Evolutionary conservation across 192 early-diverging fungal genomes (phyloP), one percentile per base, ranked within the genome.

Genomic region (Cladochytrium replicatum): DNA sequence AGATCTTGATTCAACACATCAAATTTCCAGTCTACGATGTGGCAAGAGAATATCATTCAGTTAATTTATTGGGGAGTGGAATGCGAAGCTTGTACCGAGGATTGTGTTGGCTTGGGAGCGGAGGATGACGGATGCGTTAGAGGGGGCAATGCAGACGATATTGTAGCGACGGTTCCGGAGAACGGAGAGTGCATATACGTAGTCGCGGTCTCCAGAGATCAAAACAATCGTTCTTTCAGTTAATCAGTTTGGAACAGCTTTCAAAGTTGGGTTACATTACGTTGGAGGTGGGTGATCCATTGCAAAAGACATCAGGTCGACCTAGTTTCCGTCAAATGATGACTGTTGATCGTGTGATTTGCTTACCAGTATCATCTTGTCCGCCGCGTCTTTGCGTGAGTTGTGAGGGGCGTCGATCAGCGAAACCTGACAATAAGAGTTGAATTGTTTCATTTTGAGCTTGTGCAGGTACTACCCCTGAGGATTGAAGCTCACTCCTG

Each of bases 161-260:
- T 46, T 46, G 25, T 46, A 46, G 26, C 23, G 19, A 17, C 45
- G 45, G 25, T 46, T 46, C 4, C 45, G 45, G 13, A 46, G 25
- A 4, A 25, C 25, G 7, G 45, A 6, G 17, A 46, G 25, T 17
- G 45, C 45, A 23, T 46, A 46, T 13, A 23, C 45, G 30, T 29
- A 46, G 25, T 46, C 45, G n/a, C 45, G n/a, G 27, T 46, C 45
- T 24, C 45, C 45, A 13, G 45, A 46, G 19, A 46, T 6, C 45
- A 46, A 6, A 17, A 46, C 27, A 8, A 46, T 46, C 9, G 45
- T 46, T 17, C 45, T 46, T 13, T 17, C 13, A n/a, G 13, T 13
- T 9, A 29, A 23, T 23, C 6, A 7, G 45, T 5, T 17, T 19
- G 9, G 19, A 21, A 28, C 26, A 24, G 45, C 6, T 6, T 7